Percentiles rank a stretch among this genome's conserved stretches.
These are phyloP conservation scores for Paraurostyla sp. DNA, from an alignment of 73 alveolate species.

Conservation along the genomic window DNA sequence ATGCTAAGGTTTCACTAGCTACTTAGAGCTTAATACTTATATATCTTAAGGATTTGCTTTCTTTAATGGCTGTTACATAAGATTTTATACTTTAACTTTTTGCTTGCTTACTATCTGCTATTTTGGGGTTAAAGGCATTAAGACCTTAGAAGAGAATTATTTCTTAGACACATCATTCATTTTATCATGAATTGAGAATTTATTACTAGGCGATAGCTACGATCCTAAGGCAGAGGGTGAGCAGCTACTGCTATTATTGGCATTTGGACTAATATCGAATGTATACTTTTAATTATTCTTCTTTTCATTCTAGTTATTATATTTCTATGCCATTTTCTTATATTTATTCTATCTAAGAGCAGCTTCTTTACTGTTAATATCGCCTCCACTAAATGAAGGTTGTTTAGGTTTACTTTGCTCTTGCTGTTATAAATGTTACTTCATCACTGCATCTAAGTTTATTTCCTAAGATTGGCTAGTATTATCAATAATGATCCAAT, in stretches of 20 bases:
- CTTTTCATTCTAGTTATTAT: neutral
- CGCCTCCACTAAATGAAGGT: constrained; percentile 19
- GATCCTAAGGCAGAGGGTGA: neutral
- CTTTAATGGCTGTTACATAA: neutral
- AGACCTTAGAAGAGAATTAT: neutral
- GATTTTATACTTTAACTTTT: neutral
- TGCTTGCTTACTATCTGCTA: neutral
- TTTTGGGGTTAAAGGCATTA: neutral
- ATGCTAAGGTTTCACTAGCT: neutral
- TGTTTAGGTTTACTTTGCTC: neutral
- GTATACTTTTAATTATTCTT: constrained; percentile 1
- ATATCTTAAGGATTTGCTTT: neutral
- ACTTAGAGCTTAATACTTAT: neutral
- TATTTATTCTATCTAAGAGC: neutral
- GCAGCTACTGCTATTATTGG: neutral
- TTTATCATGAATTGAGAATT: neutral
- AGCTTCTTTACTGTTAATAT: too few relatives aligned
- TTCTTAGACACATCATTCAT: neutral
- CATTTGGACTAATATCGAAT: neutral
- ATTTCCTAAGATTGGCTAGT: too few relatives aligned
- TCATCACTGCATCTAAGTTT: too few relatives aligned
- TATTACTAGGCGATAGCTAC: constrained; percentile 7
- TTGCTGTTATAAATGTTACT: neutral
- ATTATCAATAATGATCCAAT: neutral
- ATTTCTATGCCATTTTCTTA: constrained; percentile 28